These are phyloP conservation scores for Penicillium egyptiacum DNA, from an alignment of 495 filamentous ascomycete genomes.

Conservation along the genomic window DNA sequence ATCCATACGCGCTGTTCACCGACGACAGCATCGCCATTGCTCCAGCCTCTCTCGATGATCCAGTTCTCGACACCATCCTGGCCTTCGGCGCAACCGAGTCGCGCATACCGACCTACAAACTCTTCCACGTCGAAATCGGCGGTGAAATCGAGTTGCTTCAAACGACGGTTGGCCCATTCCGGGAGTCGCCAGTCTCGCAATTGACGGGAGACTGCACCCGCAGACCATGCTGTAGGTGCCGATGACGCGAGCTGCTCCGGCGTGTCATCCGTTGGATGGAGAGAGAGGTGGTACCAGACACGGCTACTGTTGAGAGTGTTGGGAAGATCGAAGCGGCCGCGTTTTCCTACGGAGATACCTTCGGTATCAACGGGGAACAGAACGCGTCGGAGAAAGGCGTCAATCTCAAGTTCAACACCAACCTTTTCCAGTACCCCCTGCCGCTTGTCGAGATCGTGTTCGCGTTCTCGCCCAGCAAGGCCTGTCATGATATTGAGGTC, in stretches of 20 bases:
- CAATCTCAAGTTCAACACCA: constrained; percentile 73
- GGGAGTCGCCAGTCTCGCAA: constrained; percentile 88
- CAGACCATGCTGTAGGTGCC: constrained; percentile 77
- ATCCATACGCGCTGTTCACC: constrained; percentile 94
- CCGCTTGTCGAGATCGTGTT: constrained; percentile 75
- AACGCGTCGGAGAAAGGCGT: constrained; percentile 79
- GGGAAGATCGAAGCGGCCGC: constrained; percentile 73
- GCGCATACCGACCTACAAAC: constrained; percentile 76
- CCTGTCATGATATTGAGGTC: constrained; percentile 77
- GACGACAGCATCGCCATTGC: constrained; percentile 92
- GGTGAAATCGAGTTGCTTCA: constrained; percentile 92
- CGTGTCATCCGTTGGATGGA: constrained; percentile 88
- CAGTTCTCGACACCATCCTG: constrained; percentile 93
- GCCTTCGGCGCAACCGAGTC: constrained; percentile 85
- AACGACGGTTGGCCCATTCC: constrained; percentile 93
- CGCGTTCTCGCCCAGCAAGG: constrained; percentile 64
- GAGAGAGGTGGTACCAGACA: constrained; percentile 91
- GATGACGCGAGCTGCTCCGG: constrained; percentile 63
- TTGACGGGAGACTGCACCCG: constrained; percentile 86
- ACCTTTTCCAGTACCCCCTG: constrained; percentile 85
- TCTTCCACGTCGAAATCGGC: constrained; percentile 95
- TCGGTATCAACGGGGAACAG: constrained; percentile 76
- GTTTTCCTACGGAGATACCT: constrained; percentile 69
- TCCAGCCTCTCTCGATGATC: constrained; percentile 95
- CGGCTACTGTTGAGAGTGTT: constrained; percentile 72